Percentiles rank a stretch among this genome's conserved stretches.
These are phyloP conservation scores for Ilex aquifolium DNA, from an alignment of 257 asterid species.

Conservation along the genomic window DNA sequence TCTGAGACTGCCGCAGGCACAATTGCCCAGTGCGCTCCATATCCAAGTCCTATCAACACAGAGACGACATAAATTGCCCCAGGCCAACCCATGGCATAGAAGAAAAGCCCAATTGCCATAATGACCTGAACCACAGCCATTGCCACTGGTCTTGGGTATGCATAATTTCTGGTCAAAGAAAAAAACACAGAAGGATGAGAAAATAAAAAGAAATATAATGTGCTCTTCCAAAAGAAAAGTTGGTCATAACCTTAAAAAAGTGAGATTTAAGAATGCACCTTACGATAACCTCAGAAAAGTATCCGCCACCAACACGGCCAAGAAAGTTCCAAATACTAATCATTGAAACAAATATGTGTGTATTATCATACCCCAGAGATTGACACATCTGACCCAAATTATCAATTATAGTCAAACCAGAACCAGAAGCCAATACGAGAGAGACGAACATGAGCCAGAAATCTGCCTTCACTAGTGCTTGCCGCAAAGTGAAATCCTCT, in stretches of 20 bases:
- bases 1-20: conserved; percentile 42
- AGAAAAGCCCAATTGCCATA: conserved; percentile 34
- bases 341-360: conserved; percentile 36
- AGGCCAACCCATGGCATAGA: conserved; percentile 34
- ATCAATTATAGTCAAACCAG: conserved; percentile 36
- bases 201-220: not conserved
- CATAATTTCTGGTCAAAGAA: conserved; percentile 22
- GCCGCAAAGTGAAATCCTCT: conserved; percentile 32
- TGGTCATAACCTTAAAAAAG: not conserved
- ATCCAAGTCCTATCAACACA: conserved; percentile 34
- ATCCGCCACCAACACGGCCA: conserved; percentile 42
- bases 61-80: conserved; percentile 34
- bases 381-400: conserved; percentile 39
- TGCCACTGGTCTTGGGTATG: conserved; percentile 46
- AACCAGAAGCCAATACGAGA: conserved; percentile 34
- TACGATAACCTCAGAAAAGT: conserved; percentile 35
- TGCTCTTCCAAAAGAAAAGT: not conserved
- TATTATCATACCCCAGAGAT: conserved; percentile 29
- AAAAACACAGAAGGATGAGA: conserved; percentile 2
- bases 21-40: conserved; percentile 48
- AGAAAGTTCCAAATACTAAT: conserved; percentile 41
- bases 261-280: conserved; percentile 13
- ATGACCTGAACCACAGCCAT: conserved; percentile 39
- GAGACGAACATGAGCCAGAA: conserved; percentile 38
- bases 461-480: conserved; percentile 40